Base-by-base conservation (phyloP, 495 filamentous ascomycete species). In the Penicillium argentinense region DNA sequence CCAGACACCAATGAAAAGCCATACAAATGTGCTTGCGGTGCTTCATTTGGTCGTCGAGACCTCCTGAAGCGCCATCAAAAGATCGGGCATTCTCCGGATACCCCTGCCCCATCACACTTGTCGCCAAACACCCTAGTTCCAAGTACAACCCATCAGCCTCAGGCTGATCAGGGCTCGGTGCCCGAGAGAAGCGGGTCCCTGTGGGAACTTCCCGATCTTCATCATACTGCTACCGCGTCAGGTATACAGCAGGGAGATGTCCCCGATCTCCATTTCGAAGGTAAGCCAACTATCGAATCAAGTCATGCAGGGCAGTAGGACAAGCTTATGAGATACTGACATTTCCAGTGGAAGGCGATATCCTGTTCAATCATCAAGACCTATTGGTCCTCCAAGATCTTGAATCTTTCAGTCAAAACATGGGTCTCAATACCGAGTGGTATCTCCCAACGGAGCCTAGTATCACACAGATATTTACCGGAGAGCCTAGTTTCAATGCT, bases 1-100 rank as follows among this genome's bases (percentile, higher is more conserved):
- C n/a, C 16, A 59, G 56, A 59, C 22, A 59, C 56, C 2, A 52
- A 59, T 46, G 56, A 59, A 32, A 59, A 55, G 17, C 56, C 56
- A 1, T 55, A 52, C 26, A 45, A 17, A 36, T 59, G 56, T 27
- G 2, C 5, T 18, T 59, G 56, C 17, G 56, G 51, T n/a, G 44
- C 43, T 9, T 46, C 44, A 5, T 59, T 52, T 44, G 38, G 29
- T 23, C 32, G 56, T 2, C 51, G 48, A 1, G 56, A 55, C 37
- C 44, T 59, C 2, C 16, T 59, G 17, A 51, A 49, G 36, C 51
- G 56, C 3, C 56, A 59, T 46, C 43, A 52, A 13, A 36, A 30
- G 4, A 38, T 49, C 13, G 28, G 16, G 9, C 51, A 59, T 52
- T 16, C 28, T 26, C 29, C 38, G 14, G 16, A 29, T 16, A 53